These are phyloP conservation scores for Penicillium diatomitis DNA, from an alignment of 495 filamentous ascomycete genomes.

Conservation along the genomic window DNA sequence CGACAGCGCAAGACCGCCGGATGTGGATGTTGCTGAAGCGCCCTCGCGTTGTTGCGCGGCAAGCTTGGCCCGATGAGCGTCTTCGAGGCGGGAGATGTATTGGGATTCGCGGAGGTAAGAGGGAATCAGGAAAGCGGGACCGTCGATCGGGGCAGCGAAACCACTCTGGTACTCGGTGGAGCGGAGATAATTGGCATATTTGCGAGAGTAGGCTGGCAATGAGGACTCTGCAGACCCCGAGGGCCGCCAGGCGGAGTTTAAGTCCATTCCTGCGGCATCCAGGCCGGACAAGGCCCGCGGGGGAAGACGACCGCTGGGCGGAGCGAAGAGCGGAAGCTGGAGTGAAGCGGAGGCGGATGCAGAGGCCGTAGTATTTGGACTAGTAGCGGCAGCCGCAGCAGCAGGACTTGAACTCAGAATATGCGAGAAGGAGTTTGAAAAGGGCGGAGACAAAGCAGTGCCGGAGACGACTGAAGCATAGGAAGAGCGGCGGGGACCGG, in stretches of 20 bases:
- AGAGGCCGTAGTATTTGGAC: too few species aligned
- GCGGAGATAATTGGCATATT: slow-evolving; percentile 44
- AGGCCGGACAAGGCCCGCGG: slow-evolving; percentile 23
- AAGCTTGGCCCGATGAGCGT: slow-evolving; percentile 55
- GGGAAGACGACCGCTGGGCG: slow-evolving; percentile 26
- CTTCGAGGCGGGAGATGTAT: slow-evolving; percentile 65
- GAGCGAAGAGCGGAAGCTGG: slow-evolving; percentile 25
- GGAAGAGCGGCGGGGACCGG: slow-evolving; percentile 47
- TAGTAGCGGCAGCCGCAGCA: slow-evolving; percentile 9
- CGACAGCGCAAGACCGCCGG: slow-evolving; percentile 42
- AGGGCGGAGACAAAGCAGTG: slow-evolving; percentile 41
- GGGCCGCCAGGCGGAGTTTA: slow-evolving; percentile 34
- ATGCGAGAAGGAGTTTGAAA: slow-evolving; percentile 49
- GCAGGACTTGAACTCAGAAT: slow-evolving; percentile 43
- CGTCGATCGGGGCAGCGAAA: slow-evolving; percentile 18
- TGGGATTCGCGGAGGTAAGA: slow-evolving; percentile 73
- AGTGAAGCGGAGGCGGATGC: too few species aligned
- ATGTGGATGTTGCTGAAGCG: slow-evolving; percentile 26
- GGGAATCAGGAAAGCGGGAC: slow-evolving; percentile 57
- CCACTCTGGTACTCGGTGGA: slow-evolving; percentile 22
- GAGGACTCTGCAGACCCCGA: slow-evolving; percentile 22
- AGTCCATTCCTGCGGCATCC: slow-evolving; percentile 41
- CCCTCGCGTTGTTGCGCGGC: slow-evolving; percentile 40
- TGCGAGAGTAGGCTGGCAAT: slow-evolving; percentile 51
- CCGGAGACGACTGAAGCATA: slow-evolving; percentile 81